phyloP scores from a whole-genome alignment of 1,139 yeast genomes.

The Debaryomyces udenii region DNA sequence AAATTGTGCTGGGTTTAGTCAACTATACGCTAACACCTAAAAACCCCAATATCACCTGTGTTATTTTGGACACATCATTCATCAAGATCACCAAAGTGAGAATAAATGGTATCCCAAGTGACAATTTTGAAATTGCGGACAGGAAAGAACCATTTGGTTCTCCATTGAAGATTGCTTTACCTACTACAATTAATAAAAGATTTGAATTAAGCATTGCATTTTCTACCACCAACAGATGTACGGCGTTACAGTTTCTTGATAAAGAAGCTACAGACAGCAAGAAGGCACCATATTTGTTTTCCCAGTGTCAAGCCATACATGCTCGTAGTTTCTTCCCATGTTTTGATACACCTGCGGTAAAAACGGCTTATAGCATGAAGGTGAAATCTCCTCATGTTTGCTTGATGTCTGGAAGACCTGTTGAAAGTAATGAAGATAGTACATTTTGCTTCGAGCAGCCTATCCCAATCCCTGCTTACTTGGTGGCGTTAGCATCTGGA shows the following conservation, averaged over 20 bases:
- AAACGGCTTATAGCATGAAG: slow-evolving; percentile 34
- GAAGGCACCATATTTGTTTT: slow-evolving; percentile 42
- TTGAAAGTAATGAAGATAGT: slow-evolving; percentile 12
- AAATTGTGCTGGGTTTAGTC: slow-evolving; percentile 33
- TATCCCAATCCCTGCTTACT: slow-evolving; percentile 40
- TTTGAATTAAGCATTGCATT: slow-evolving; percentile 26
- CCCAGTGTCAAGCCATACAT: slow-evolving; percentile 49
- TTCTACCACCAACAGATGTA: slow-evolving; percentile 38
- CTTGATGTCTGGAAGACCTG: slow-evolving; percentile 43
- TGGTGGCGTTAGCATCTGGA: slow-evolving; percentile 41
- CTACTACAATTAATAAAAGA: slow-evolving; percentile 14
- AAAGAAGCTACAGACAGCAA: slow-evolving; percentile 28
- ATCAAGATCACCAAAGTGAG: slow-evolving; percentile 25
- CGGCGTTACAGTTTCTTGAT: slow-evolving; percentile 42
- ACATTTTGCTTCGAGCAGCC: slow-evolving; percentile 34
- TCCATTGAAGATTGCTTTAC: slow-evolving; percentile 26
- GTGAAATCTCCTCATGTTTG: slow-evolving; percentile 35
- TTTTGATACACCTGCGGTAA: slow-evolving; percentile 47
- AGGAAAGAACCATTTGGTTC: slow-evolving; percentile 36
- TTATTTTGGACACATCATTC: slow-evolving; percentile 37
- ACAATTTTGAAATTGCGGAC: slow-evolving; percentile 21
- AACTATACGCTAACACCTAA: slow-evolving; percentile 22
- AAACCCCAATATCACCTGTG: slow-evolving; percentile 12
- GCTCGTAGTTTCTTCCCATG: slow-evolving; percentile 48
- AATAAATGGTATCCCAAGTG: slow-evolving; percentile 24